Percentiles rank a stretch among this genome's conserved stretches.
Evolutionary conservation across 2,329 filamentous ascomycete species (phyloP).

Genomic region (Ceratocystis cacaofunesta): DNA sequence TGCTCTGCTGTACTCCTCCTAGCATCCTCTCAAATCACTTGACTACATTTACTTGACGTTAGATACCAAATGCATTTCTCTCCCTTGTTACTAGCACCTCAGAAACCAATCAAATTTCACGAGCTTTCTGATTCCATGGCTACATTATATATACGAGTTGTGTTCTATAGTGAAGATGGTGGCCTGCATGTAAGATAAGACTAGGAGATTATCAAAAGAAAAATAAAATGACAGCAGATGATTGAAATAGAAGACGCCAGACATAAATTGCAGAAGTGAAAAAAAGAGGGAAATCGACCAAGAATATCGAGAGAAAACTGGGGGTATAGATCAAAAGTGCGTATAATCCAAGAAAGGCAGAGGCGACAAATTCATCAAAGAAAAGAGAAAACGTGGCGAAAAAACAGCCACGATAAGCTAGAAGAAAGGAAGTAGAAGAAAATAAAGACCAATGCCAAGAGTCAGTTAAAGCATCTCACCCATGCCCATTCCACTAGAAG

Average conservation of each 20-base stretch:
- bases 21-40: neutral
- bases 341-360: neutral
- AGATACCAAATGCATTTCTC: neutral
- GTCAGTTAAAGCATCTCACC: conserved; percentile 6
- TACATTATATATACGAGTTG: neutral
- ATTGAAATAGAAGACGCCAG: neutral
- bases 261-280: neutral
- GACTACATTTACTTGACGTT: neutral
- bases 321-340: neutral
- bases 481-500: neutral
- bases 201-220: neutral
- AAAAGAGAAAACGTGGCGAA: neutral
- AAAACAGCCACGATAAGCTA: neutral
- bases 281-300: neutral
- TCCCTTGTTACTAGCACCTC: neutral
- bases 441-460: neutral
- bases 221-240: neutral
- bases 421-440: neutral
- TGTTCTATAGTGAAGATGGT: neutral
- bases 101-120: no score
- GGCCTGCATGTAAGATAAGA: neutral
- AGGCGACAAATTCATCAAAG: neutral
- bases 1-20: neutral
- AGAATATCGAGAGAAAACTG: neutral
- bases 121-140: neutral